Percentiles rank a stretch among this genome's conserved stretches.
Evolutionary conservation across 176 grass and related monocot species (phyloP).

Genomic region (Carex parvula): DNA sequence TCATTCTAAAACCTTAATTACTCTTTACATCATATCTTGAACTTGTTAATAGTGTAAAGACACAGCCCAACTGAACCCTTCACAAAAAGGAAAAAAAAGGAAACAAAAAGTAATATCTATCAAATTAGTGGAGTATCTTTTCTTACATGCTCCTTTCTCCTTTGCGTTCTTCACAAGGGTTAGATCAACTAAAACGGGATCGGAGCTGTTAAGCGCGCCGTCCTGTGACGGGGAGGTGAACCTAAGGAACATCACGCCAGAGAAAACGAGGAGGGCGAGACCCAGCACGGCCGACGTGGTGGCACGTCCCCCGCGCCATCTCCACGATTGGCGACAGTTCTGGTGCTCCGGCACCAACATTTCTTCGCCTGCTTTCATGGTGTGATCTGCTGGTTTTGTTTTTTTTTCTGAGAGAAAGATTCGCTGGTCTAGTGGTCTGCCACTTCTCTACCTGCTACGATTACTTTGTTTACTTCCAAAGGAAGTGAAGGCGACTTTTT

Average conservation of each 20-base stretch:
- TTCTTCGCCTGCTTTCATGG: neutral
- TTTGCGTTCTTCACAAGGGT: slow-evolving; percentile 49
- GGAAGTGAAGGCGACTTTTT: neutral
- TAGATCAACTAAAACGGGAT: slow-evolving; percentile 49
- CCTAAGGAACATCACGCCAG: slow-evolving; percentile 26
- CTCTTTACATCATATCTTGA: neutral
- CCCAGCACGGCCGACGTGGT: slow-evolving; percentile 34
- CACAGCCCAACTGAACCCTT: neutral
- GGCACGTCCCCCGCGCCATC: slow-evolving; percentile 33
- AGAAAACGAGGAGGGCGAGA: slow-evolving; percentile 13
- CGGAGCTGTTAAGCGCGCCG: neutral
- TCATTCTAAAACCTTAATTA: neutral
- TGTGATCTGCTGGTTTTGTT: neutral
- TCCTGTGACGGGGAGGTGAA: slow-evolving; percentile 27
- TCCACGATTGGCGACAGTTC: slow-evolving; percentile 47
- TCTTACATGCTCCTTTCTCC: slow-evolving; percentile 69
- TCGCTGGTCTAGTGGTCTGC: neutral
- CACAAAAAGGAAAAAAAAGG: neutral
- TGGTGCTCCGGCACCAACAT: slow-evolving; percentile 10
- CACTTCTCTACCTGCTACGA: neutral
- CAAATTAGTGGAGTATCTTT: neutral
- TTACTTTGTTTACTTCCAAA: neutral
- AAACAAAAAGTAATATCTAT: neutral
- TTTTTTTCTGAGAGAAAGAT: neutral
- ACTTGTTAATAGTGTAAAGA: neutral